phyloP scores from a whole-genome alignment of 108 stramenopile genomes.

The Fragilaria radians region DNA sequence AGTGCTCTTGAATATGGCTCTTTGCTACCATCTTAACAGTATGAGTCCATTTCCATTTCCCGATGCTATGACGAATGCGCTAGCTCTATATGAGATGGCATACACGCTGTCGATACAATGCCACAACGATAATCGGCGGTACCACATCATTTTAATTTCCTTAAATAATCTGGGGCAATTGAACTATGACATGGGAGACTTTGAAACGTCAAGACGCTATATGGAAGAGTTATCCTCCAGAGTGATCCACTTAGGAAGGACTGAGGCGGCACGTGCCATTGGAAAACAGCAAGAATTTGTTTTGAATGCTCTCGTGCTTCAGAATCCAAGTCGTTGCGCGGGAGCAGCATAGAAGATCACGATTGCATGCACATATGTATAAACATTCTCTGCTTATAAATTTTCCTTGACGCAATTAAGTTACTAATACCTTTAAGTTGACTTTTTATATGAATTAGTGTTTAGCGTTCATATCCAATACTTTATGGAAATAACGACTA shows the following conservation, averaged over 20 bases:
- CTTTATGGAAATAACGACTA: too few relatives aligned
- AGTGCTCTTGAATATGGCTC: background rate
- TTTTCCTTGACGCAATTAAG: too few relatives aligned
- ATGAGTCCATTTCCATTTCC: background rate
- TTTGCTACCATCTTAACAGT: background rate
- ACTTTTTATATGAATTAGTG: too few relatives aligned
- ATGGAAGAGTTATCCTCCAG: background rate
- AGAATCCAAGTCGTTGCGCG: background rate
- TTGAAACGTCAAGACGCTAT: constrained; percentile 1
- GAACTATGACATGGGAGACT: constrained; percentile 1
- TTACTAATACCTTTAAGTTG: too few relatives aligned
- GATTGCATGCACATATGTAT: too few relatives aligned
- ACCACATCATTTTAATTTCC: background rate
- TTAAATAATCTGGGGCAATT: constrained; percentile 2
- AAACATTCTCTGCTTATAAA: too few relatives aligned
- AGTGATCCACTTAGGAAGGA: background rate
- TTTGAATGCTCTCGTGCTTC: background rate
- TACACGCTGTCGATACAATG: background rate
- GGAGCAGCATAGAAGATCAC: background rate
- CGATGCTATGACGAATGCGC: background rate
- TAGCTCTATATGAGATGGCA: background rate
- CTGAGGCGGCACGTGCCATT: background rate
- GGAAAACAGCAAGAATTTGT: background rate
- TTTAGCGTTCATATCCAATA: too few relatives aligned
- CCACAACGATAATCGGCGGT: background rate